phyloP scores from a whole-genome alignment of 371 early-diverging fungal species.

The Circinella minor region DNA sequence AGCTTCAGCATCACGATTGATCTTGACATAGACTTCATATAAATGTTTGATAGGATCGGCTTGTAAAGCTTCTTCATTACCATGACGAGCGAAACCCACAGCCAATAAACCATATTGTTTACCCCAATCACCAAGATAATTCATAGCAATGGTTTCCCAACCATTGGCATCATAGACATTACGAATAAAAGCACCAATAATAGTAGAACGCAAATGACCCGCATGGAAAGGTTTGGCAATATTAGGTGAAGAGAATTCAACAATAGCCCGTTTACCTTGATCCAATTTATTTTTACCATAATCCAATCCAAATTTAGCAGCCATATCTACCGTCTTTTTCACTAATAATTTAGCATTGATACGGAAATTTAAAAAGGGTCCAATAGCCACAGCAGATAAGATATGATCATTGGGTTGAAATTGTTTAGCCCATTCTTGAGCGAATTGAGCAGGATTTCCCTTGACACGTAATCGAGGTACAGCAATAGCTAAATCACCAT shows the following conservation, averaged over 20 bases:
- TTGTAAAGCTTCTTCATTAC: slow-evolving; percentile 78
- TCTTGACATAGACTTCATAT: slow-evolving; percentile 94
- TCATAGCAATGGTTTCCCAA: slow-evolving; percentile 91
- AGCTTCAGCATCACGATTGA: slow-evolving; percentile 81
- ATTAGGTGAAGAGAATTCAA: slow-evolving; percentile 98
- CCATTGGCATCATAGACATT: slow-evolving; percentile 86
- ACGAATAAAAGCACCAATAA: slow-evolving; percentile 94
- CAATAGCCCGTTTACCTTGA: slow-evolving; percentile 74
- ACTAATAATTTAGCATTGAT: slow-evolving; percentile 66
- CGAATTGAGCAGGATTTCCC: slow-evolving; percentile 84
- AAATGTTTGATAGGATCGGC: slow-evolving; percentile 93
- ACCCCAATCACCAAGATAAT: slow-evolving; percentile 99
- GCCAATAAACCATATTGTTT: slow-evolving; percentile 99
- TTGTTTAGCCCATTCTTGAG: slow-evolving; percentile 74
- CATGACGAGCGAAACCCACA: slow-evolving; percentile 86
- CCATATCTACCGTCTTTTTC: slow-evolving; percentile 53
- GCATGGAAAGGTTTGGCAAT: slow-evolving; percentile 99
- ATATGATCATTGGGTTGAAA: slow-evolving; percentile 70
- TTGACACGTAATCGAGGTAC: slow-evolving; percentile 85
- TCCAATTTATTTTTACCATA: slow-evolving; percentile 76
- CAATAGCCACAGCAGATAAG: slow-evolving; percentile 60
- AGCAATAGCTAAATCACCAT: slow-evolving; percentile 84
- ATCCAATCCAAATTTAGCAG: slow-evolving; percentile 49
- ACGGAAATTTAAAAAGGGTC: slow-evolving; percentile 89
- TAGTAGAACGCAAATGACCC: slow-evolving; percentile 98